Base-by-base conservation (phyloP, 2,329 filamentous ascomycete genomes). In the Sphaerulina populicola region DNA sequence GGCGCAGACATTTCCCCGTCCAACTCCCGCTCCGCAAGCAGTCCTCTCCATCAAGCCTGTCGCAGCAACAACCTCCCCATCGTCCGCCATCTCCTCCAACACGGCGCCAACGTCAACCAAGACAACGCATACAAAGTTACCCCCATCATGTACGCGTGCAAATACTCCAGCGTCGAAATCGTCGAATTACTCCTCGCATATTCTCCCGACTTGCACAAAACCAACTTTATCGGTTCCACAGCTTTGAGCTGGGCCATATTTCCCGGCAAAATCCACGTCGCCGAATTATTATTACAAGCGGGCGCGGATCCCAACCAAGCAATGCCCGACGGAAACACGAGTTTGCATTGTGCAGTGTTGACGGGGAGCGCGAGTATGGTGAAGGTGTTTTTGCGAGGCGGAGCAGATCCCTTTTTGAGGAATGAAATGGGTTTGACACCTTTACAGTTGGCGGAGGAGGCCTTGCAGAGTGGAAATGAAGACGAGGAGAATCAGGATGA, bases 131-230 rank as follows among this genome's bases (percentile, higher is more conserved):
- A 64, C 55, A 64, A 64, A 30, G 58, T 60, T 14, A 64, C 64
- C 1, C 61, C 64, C 1, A 51, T 64, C 21, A 67, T 67, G 65
- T 66, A 66, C 59, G 64, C 65, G 9, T 61, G 56, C 43, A 64
- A 64, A 37, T 62, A 66, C 49, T 48, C 48, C 29, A 59, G 54
- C 12, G 46, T 49, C 2, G 55, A 57, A 1, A 54, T 66, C 33
- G 53, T 66, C 27, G 44, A 52, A 7, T 56, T 66, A 2, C 39
- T 66, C 6, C 57, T 67, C 2, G 52, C 54, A 14, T 58, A 62
- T 52, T 44, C 52, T 9, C 65, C 64, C 1, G 54, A 64, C 31
- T 55, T 66, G n/a, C 44, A 53, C 39, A 54, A 54, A 27, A 30
- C 52, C 8, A 61, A 60, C 6, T 65, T 65, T 56, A 65, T 67